Conservation (phyloP, 1,139 yeast species). For the Taphrina betulina region DNA sequence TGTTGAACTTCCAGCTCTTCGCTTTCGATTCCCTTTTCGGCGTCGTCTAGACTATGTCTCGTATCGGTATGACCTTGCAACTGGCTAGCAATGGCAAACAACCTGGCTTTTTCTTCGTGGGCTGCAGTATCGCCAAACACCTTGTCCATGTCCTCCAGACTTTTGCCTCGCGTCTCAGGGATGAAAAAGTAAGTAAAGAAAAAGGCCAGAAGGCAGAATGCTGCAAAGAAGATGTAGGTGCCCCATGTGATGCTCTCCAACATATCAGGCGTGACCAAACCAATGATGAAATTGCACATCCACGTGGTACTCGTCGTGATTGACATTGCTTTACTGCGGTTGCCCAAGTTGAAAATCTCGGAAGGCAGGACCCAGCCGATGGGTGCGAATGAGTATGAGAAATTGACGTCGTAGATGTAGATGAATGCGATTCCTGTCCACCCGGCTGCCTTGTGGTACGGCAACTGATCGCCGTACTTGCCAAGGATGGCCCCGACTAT, state of each 20-base stretch:
- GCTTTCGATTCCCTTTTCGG: too few relatives aligned
- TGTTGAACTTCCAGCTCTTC: too few relatives aligned
- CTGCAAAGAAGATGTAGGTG: constrained; percentile 41
- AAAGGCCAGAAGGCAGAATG: constrained; percentile 46
- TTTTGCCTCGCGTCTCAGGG: constrained; percentile 61
- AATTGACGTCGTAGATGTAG: constrained; percentile 24
- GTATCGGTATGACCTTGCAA: too few relatives aligned
- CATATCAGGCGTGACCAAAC: constrained; percentile 30
- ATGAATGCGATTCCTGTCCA: constrained; percentile 32
- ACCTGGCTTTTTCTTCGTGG: constrained; percentile 23
- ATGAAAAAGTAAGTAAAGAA: constrained; percentile 47
- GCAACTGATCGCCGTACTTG: constrained; percentile 23
- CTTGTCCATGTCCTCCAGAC: constrained; percentile 60
- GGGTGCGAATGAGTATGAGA: constrained; percentile 30
- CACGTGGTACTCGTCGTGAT: constrained; percentile 33
- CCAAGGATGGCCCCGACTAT: constrained; percentile 61
- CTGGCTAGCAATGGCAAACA: too few relatives aligned
- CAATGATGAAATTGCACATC: constrained; percentile 38
- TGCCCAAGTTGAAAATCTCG: constrained; percentile 27
- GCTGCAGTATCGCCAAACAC: constrained; percentile 44
- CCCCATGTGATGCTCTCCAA: constrained; percentile 27
- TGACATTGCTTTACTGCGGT: constrained; percentile 35
- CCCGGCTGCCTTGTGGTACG: constrained; percentile 18
- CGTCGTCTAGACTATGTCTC: too few relatives aligned
- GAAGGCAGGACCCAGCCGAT: constrained; percentile 34